phyloP scores from a whole-genome alignment of 106 monocot genomes.

The Dendrobium chrysotoxum region DNA sequence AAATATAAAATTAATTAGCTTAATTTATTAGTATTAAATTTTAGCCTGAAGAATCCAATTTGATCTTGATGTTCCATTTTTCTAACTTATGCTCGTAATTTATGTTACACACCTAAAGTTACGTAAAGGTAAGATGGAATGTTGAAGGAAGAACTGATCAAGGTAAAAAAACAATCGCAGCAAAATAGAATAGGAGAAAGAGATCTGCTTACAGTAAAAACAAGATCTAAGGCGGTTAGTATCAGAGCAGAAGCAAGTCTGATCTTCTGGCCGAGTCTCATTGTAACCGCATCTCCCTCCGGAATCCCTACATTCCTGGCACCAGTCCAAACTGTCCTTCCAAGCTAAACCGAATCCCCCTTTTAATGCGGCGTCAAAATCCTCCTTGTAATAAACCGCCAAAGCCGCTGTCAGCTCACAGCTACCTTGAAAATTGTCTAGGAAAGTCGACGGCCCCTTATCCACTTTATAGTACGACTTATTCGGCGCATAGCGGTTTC shows the following conservation, averaged over 20 bases:
- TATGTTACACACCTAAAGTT: too few relatives aligned
- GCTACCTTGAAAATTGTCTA: background rate
- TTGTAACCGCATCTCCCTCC: background rate
- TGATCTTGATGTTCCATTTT: too few relatives aligned
- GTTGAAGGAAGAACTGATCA: background rate
- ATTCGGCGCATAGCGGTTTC: background rate
- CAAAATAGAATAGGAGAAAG: background rate
- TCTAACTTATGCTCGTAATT: too few relatives aligned
- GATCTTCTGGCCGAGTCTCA: background rate
- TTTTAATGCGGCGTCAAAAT: background rate
- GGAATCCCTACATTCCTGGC: background rate
- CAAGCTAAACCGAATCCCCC: background rate
- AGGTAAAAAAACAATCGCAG: background rate
- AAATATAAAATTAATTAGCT: too few relatives aligned
- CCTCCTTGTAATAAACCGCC: background rate
- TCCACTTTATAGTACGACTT: background rate
- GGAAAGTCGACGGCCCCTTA: background rate
- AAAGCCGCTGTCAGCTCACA: background rate
- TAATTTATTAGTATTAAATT: too few relatives aligned
- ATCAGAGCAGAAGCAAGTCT: slow-evolving; percentile 19
- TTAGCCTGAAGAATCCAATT: too few relatives aligned
- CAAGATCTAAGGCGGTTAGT: background rate
- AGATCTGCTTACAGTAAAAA: background rate
- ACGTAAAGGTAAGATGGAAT: background rate
- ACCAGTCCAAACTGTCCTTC: background rate